phyloP scores from a whole-genome alignment of 2,329 filamentous ascomycete genomes.

The Periconia macrospinosa region DNA sequence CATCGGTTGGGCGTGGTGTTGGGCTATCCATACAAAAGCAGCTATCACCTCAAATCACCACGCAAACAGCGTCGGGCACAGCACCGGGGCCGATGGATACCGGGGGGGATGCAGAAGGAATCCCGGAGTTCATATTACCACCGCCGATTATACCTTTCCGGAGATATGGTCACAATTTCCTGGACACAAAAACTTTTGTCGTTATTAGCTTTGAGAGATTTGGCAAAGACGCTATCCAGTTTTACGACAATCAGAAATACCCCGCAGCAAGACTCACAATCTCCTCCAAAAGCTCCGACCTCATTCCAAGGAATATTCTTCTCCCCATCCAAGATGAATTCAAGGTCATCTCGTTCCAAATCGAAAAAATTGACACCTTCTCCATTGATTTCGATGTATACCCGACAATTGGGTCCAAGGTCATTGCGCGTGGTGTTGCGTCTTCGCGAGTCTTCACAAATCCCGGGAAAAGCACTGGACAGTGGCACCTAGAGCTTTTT shows the following conservation, averaged over 20 bases:
- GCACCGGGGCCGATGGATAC: constrained; percentile 53
- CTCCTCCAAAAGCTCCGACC: constrained; percentile 91
- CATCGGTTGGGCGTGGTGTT: constrained; percentile 51
- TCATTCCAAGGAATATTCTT: constrained; percentile 95
- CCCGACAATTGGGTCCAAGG: constrained; percentile 94
- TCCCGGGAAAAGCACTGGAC: constrained; percentile 72
- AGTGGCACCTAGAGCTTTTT: constrained; percentile 85
- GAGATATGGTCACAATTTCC: constrained; percentile 96
- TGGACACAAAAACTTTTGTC: constrained; percentile 95
- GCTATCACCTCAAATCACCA: constrained; percentile 47
- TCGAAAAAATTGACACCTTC: constrained; percentile 90
- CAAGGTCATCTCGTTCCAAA: constrained; percentile 89
- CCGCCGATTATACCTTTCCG: constrained; percentile 94
- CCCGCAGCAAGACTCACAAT: constrained; percentile 93
- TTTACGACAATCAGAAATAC: constrained; percentile 96
- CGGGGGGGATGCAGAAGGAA: constrained; percentile 79
- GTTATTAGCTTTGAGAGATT: constrained; percentile 85
- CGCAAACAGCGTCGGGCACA: constrained; percentile 37
- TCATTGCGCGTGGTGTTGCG: constrained; percentile 94
- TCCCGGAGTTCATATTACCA: constrained; percentile 87
- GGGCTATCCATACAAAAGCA: constrained; percentile 36
- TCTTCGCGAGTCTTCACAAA: constrained; percentile 84
- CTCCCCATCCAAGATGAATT: constrained; percentile 96
- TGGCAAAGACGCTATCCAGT: constrained; percentile 76
- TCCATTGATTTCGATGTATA: constrained; percentile 97